phyloP scores from a whole-genome alignment of 495 filamentous ascomycete genomes.

The Hypoxylon lienhwacheense region DNA sequence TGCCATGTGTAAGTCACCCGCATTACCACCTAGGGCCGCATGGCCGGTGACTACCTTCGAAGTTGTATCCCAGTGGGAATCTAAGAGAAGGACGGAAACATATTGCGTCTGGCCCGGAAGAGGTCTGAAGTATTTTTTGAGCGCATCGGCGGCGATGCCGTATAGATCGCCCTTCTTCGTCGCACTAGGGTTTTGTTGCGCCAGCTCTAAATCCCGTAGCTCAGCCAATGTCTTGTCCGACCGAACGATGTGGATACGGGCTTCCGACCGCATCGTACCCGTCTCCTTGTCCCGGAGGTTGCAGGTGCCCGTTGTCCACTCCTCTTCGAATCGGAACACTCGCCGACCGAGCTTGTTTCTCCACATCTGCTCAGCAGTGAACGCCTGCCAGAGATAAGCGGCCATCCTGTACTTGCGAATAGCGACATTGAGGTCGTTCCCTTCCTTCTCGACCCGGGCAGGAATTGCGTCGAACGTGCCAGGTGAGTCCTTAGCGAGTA shows the following conservation, averaged over 20 bases:
- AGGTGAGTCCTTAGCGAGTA: slow-evolving; percentile 85
- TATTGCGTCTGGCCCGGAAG: slow-evolving; percentile 77
- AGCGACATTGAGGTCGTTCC: slow-evolving; percentile 75
- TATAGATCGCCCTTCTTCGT: slow-evolving; percentile 71
- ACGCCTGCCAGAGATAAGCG: slow-evolving; percentile 93
- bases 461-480: slow-evolving; percentile 82
- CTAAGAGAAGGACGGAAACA: slow-evolving; percentile 79
- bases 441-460: slow-evolving; percentile 72
- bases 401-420: slow-evolving; percentile 87
- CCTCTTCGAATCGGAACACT: slow-evolving; percentile 87
- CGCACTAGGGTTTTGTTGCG: slow-evolving; percentile 76
- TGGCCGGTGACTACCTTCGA: slow-evolving; percentile 73
- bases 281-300: slow-evolving; percentile 68
- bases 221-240: slow-evolving; percentile 82
- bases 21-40: slow-evolving; percentile 70
- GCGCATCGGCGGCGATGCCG: slow-evolving; percentile 71
- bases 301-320: slow-evolving; percentile 81
- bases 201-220: slow-evolving; percentile 72
- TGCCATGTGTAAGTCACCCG: slow-evolving; percentile 73
- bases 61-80: slow-evolving; percentile 81
- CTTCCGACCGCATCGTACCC: slow-evolving; percentile 81
- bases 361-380: slow-evolving; percentile 92
- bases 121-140: slow-evolving; percentile 72
- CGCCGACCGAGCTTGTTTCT: slow-evolving; percentile 81
- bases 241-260: slow-evolving; percentile 81